Percentiles rank a stretch among this genome's conserved stretches.
These are phyloP conservation scores for Colletotrichum echinochloae DNA, from an alignment of 2,329 filamentous ascomycete genomes.

Conservation along the genomic window DNA sequence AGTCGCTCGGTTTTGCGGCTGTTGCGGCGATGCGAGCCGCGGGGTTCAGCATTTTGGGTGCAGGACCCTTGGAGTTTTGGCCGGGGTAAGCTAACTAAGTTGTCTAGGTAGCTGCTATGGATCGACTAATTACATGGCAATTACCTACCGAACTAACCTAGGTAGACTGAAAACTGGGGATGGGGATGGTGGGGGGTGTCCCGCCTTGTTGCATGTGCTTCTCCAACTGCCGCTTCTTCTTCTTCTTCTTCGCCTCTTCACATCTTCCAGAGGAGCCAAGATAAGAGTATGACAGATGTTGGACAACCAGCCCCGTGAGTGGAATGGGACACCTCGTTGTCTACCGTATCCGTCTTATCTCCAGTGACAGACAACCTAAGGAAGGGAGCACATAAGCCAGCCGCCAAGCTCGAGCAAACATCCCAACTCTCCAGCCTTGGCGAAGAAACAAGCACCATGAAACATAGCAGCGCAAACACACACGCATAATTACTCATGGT, in stretches of 20 bases:
- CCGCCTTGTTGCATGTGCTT: not conserved
- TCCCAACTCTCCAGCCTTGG: not conserved
- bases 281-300: not conserved
- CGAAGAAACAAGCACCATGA: not conserved
- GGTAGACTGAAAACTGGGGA: too few relatives aligned
- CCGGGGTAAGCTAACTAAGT: not conserved
- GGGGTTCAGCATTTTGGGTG: not conserved
- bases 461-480: too few relatives aligned
- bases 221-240: not conserved
- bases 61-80: not conserved
- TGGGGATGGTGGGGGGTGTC: not conserved
- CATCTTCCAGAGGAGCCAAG: not conserved
- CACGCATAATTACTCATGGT: too few relatives aligned
- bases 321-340: not conserved
- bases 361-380: too few relatives aligned
- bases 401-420: slow-evolving; percentile 24
- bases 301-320: not conserved
- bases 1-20: not conserved
- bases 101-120: too few relatives aligned
- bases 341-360: not conserved
- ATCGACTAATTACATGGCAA: too few relatives aligned
- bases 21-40: not conserved
- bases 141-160: too few relatives aligned
- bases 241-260: too few relatives aligned
- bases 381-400: not conserved